phyloP scores from a whole-genome alignment of 2,329 filamentous ascomycete species.

The Colletotrichum sp. region DNA sequence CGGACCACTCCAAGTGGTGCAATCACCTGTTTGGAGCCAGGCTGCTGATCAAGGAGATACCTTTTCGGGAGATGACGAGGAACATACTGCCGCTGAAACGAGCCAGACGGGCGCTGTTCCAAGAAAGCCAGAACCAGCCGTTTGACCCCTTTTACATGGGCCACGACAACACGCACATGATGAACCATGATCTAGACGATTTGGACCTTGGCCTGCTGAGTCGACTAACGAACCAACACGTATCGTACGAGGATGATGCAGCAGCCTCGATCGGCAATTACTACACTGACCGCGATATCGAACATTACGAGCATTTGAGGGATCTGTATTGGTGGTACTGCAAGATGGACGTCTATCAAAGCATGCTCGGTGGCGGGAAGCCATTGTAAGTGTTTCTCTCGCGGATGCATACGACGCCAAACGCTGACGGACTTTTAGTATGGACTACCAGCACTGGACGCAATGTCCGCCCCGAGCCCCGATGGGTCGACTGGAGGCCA shows the following conservation, averaged over 20 bases:
- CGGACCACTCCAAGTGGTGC: slow-evolving; percentile 95
- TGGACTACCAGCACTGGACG: slow-evolving; percentile 82
- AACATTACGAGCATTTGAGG: slow-evolving; percentile 79
- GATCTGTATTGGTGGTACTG: slow-evolving; percentile 97
- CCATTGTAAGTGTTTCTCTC: slow-evolving; percentile 71
- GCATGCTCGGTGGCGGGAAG: slow-evolving; percentile 83
- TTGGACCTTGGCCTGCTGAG: slow-evolving; percentile 47
- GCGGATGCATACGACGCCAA: background rate
- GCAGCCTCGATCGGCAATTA: slow-evolving; percentile 28
- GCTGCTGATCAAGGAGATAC: slow-evolving; percentile 82
- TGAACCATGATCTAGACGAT: slow-evolving; percentile 36
- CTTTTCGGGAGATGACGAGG: slow-evolving; percentile 75
- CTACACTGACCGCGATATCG: slow-evolving; percentile 68
- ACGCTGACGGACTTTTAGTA: slow-evolving; percentile 52
- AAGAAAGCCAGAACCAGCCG: slow-evolving; percentile 36
- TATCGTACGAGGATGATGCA: slow-evolving; percentile 27
- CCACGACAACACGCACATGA: slow-evolving; percentile 24
- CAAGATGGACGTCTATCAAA: slow-evolving; percentile 93
- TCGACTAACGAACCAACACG: slow-evolving; percentile 43
- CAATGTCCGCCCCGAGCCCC: slow-evolving; percentile 86
- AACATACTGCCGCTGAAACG: slow-evolving; percentile 70
- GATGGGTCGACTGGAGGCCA: slow-evolving; percentile 76
- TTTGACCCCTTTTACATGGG: slow-evolving; percentile 28
- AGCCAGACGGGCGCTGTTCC: slow-evolving; percentile 39
- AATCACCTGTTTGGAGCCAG: slow-evolving; percentile 87